Percentiles rank a stretch among this genome's conserved stretches.
phyloP scores from a whole-genome alignment of 2,329 filamentous ascomycete species.

The Penicillium sp. region DNA sequence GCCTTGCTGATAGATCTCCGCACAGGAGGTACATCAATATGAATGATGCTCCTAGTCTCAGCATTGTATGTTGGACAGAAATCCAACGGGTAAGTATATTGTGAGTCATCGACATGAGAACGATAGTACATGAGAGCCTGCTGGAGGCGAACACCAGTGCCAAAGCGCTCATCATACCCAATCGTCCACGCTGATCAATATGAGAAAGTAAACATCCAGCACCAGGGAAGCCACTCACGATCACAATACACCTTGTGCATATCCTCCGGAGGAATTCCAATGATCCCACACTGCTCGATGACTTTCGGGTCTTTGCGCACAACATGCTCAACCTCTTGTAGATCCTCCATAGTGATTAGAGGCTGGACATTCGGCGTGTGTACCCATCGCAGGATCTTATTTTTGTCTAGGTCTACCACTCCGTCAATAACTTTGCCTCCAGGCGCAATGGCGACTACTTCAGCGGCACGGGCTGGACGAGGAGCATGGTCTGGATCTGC shows the following conservation, averaged over 20 bases:
- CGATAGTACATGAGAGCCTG: conserved; percentile 96
- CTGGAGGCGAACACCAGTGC: conserved; percentile 70
- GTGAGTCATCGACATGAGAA: conserved; percentile 74
- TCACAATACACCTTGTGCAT: conserved; percentile 98
- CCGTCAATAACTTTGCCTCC: conserved; percentile 79
- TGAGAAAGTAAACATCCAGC: conserved; percentile 3
- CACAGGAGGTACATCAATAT: conserved; percentile 75
- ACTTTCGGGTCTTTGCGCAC: conserved; percentile 74
- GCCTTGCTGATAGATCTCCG: conserved; percentile 68
- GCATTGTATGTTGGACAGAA: conserved; percentile 90
- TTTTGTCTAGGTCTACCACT: conserved; percentile 63
- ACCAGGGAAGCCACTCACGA: conserved; percentile 45
- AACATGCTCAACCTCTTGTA: conserved; percentile 71
- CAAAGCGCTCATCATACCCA: conserved; percentile 86
- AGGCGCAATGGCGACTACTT: conserved; percentile 73
- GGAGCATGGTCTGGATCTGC: conserved; percentile 55
- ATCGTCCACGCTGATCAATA: conserved; percentile 70
- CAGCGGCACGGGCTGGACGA: conserved; percentile 66
- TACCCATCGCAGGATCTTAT: conserved; percentile 68
- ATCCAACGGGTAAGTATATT: conserved; percentile 86
- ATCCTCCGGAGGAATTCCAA: conserved; percentile 71
- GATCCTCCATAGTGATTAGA: conserved; percentile 86
- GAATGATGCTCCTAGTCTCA: conserved; percentile 69
- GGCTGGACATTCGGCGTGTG: conserved; percentile 72
- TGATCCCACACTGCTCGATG: conserved; percentile 80